Base-by-base conservation (phyloP, 495 filamentous ascomycete species). In the Penicillium paradoxum region DNA sequence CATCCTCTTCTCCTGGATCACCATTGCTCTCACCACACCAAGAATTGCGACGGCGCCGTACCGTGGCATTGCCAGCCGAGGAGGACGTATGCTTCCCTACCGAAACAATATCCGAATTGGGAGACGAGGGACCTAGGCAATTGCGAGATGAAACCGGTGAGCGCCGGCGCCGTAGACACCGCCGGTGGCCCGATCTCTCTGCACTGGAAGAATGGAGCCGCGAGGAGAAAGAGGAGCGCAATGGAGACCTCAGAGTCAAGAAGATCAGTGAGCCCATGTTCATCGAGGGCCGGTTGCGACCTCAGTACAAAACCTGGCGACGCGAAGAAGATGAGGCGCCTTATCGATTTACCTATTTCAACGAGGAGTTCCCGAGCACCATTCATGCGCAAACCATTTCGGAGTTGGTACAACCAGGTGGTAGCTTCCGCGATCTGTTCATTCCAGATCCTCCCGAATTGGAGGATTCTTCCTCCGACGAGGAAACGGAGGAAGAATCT, bases 341-440 rank as follows among this genome's bases (percentile, higher is more conserved):
- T 0, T 98, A 95, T 64, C 82, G 93, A 38, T 97, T 95, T 65
- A 98, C 93, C 2, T 98, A 98, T 62, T 98, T 98, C 77, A 97
- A 96, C 65, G 93, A 97, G 61, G 90, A 96, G 56, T 89, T 97
- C 53, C 84, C 85, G 42, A 90, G 86, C 60, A 97, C 93, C 0
- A 93, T 97, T 55, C 93, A 97, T 66, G 91, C 89, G 18, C 90
- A 96, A 64, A 95, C 87, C 0, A 92, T 98, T 42, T 93, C 90
- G 10, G 93, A 96, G 62, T 76, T 98, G 24, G 79, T 91, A 2
- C 90, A 93, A 52, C 87, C 88, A 0, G 93, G 90, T 2, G 77
- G 81, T 52, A 87, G 79, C 41, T 98, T 98, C 68, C 74, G 73
- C 51, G 89, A 96, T 49, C 78, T 98, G 1, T 97, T 98, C 62